A percentile compares a stretch with the other conserved stretches of the same genome.
Evolutionary conservation across 1,284 basidiomycete genomes (phyloP).

Genomic region (Inonotus hispidus): DNA sequence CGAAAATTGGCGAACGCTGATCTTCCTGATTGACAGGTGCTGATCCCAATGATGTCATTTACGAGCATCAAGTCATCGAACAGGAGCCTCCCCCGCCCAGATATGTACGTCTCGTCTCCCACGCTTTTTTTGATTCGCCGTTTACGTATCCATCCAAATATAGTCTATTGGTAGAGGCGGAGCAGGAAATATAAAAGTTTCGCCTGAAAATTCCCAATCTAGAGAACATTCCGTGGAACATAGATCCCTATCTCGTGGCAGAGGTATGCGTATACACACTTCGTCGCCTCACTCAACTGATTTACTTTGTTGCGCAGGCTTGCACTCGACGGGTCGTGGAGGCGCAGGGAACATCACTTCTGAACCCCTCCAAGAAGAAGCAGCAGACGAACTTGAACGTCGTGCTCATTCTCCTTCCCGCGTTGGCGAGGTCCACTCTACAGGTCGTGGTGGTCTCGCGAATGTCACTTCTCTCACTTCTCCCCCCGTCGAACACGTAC

Average conservation of each 20-base stretch:
- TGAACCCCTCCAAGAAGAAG: slow-evolving; percentile 34
- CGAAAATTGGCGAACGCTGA: background rate
- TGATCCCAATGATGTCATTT: background rate
- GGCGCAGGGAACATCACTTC: slow-evolving; percentile 26
- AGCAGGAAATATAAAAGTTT: slow-evolving; percentile 49
- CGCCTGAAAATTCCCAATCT: slow-evolving; percentile 19
- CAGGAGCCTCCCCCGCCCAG: background rate
- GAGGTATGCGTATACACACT: background rate
- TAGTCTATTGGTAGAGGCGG: slow-evolving; percentile 65
- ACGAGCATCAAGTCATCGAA: slow-evolving; percentile 11
- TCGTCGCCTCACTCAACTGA: background rate
- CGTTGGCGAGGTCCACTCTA: slow-evolving; percentile 41
- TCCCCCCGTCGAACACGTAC: slow-evolving; percentile 35
- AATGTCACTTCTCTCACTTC: slow-evolving; percentile 44
- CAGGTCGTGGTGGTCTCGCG: slow-evolving; percentile 63
- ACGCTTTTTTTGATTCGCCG: background rate
- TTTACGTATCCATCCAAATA: slow-evolving; percentile 12
- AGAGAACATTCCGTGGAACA: slow-evolving; percentile 16
- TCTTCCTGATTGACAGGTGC: background rate
- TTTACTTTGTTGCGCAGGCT: background rate
- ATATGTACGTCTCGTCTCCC: slow-evolving; percentile 3
- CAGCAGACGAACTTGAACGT: slow-evolving; percentile 22
- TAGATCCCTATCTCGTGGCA: slow-evolving; percentile 2
- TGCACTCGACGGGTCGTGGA: slow-evolving; percentile 23
- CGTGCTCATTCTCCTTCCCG: slow-evolving; percentile 22